phyloP scores from a whole-genome alignment of 495 filamentous ascomycete genomes.

The Talaromyces stipitatus region DNA sequence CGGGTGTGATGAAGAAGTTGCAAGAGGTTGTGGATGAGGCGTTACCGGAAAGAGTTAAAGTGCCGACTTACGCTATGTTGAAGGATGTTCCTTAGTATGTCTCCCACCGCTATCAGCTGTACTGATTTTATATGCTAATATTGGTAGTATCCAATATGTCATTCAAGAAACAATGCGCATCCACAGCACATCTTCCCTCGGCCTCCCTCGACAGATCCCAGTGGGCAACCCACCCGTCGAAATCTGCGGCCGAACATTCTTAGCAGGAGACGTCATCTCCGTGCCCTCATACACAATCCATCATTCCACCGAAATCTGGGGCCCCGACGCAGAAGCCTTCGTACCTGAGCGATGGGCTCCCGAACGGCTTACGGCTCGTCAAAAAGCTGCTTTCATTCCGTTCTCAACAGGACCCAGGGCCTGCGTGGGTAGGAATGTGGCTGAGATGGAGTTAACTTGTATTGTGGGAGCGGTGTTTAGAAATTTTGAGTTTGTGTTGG shows the following conservation, averaged over 20 bases:
- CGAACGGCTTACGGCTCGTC: constrained; percentile 45
- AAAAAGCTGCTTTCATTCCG: constrained; percentile 78
- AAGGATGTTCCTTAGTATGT: constrained; percentile 65
- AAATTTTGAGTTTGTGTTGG: constrained; percentile 65
- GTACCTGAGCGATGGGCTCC: constrained; percentile 73
- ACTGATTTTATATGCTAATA: constrained; percentile 3
- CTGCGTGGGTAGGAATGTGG: constrained; percentile 81
- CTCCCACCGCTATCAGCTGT: not conserved
- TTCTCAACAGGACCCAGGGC: constrained; percentile 75
- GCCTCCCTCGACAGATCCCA: constrained; percentile 77
- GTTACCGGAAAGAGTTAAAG: constrained; percentile 49
- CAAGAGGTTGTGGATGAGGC: constrained; percentile 65
- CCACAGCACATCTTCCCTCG: constrained; percentile 83
- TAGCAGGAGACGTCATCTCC: constrained; percentile 65
- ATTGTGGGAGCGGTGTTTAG: constrained; percentile 71
- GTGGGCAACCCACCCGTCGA: constrained; percentile 45
- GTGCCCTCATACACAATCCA: constrained; percentile 88
- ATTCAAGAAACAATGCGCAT: constrained; percentile 88
- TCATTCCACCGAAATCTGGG: constrained; percentile 78
- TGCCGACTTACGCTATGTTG: constrained; percentile 65
- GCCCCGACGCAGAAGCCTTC: constrained; percentile 64
- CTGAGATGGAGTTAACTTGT: constrained; percentile 86
- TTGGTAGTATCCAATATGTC: constrained; percentile 53
- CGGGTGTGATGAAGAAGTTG: constrained; percentile 62
- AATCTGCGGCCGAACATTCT: constrained; percentile 56